Percentiles rank a stretch among this genome's conserved stretches.
Evolutionary conservation across 2,329 filamentous ascomycete genomes (phyloP).

Genomic region (Pseudogymnoascus sp.): DNA sequence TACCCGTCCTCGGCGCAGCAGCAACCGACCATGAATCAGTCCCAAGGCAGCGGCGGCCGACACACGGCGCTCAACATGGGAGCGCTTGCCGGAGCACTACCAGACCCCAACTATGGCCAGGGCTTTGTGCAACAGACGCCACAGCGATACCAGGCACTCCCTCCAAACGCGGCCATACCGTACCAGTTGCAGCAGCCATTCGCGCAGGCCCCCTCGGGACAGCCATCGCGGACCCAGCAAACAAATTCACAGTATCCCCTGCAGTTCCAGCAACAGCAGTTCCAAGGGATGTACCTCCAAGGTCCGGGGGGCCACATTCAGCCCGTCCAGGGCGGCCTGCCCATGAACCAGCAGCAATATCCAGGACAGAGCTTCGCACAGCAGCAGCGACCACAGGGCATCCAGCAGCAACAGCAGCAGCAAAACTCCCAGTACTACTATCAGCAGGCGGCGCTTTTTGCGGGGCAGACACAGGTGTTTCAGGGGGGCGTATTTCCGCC

Average conservation of each 20-base stretch:
- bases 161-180: neutral
- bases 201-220: neutral
- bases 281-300: neutral
- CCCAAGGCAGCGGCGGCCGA: neutral
- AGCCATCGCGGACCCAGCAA: neutral
- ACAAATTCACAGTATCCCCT: neutral
- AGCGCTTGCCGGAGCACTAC: neutral
- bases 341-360: neutral
- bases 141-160: neutral
- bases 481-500: neutral
- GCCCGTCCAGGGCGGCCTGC: neutral
- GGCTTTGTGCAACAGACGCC: neutral
- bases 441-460: neutral
- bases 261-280: neutral
- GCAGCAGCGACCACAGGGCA: neutral
- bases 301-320: neutral
- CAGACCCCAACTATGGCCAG: neutral
- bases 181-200: neutral
- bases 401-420: neutral
- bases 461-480: neutral
- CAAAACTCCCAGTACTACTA: neutral
- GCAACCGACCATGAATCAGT: neutral
- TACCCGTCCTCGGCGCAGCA: neutral
- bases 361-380: neutral
- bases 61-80: neutral